Base-by-base conservation (phyloP, 371 early-diverging fungal species). In the Globomyces sp. region DNA sequence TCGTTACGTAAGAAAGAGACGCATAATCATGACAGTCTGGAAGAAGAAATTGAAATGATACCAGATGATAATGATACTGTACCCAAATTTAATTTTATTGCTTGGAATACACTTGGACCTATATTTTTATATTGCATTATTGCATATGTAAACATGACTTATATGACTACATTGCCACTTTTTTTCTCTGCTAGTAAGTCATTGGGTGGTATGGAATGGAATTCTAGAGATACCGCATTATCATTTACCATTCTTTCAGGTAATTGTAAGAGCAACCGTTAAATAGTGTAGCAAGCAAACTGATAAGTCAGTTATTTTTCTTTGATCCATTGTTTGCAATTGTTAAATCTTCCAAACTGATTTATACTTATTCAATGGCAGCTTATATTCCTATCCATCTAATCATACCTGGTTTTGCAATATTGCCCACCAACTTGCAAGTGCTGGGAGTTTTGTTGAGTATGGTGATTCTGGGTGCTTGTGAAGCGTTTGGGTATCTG, bases 71-170 rank as follows among this genome's bases (percentile, higher is more conserved):
- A 24, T n/a, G 61, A 34, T 24, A 11, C 42, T 60, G 40, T 39
- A 42, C 60, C 39, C 39, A 45, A 67, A 47, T 49, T 58, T 11
- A 46, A 64, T 39, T 67, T 68, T 49, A 52, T 77, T 37, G 67
- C 59, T 11, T 47, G 49, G 24, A 62, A 58, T 39, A 68, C 70
- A 3, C 63, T 74, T 46, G 13, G 63, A 36, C 72, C 74, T 11
- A 70, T 77, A 9, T 6, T 57, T 2, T 58, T 77, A 37, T 80
- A 80, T 68, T 78, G 78, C 67, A 57, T 68, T 42, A 80, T 77
- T 46, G 78, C 80, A 24, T 70, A 73, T 65, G 69, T 71, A 61
- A 76, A 76, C 71, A 72, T 69, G 57, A 43, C 69, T 10, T 80
- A 77, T 62, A 61, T 57, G 58, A 71, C 74, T 0, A 63, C 70